Evolutionary conservation across 2,329 filamentous ascomycete species (phyloP), one percentile per base, ranked within the genome.

Genomic region (Microdochium bolleyi): DNA sequence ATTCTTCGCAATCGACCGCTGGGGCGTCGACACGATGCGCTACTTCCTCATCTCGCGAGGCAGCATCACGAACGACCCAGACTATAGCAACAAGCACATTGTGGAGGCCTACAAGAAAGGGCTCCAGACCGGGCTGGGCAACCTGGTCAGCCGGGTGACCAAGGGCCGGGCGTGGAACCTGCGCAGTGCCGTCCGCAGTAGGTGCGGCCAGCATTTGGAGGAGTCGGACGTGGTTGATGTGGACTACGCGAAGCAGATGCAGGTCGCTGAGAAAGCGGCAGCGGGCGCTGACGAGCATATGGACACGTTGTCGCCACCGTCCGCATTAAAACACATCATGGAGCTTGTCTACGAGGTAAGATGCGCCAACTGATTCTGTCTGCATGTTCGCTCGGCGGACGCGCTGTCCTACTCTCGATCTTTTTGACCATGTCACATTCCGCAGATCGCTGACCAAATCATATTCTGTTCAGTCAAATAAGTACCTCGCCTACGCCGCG

Each of bases 21-120:
- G 91, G 70, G 91, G 90, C 2, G 76, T 91, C 3, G 95, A 99
- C 66, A 79, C 85, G 1, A 84, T 99, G 78, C 86, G 94, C 10
- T 97, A 88, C 70, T 99, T 92, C 68, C 80, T 99, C 58, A 82
- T 90, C 57, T 82, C 87, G 56, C 86, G 92, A 56, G 92, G 90
- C 44, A 88, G 85, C 22, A 82, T 96, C 32, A 73, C 73, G 14
- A 76, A 88, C 53, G 94, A 99, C 65, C 80, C 89, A 27, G 84
- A 91, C 66, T 99, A 97, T 64, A 85, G 86, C 56, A 99, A 97
- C 65, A 71, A 78, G 14, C 77, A 81, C 54, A 87, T 99, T 56
- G 82, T 87, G 48, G 76, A 81, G 14, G 77, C 83, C 54, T 96
- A 97, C 70, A 87, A 87, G 64, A 94, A 91, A 62, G 78, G 84